These are phyloP conservation scores for Taphrina betulina DNA, from an alignment of 1,139 yeast genomes.

Conservation along the genomic window DNA sequence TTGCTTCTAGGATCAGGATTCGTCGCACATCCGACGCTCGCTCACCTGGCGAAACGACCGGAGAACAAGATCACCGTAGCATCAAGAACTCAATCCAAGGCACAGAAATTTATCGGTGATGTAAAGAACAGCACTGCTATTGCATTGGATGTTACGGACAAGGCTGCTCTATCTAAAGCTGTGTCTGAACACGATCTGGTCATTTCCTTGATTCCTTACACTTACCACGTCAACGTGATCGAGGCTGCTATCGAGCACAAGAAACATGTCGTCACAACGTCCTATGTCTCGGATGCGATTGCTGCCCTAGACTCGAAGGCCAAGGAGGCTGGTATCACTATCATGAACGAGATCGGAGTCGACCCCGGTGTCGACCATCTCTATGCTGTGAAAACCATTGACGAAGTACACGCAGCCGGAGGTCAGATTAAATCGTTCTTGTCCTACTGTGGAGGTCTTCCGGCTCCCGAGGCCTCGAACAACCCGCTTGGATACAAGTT, in stretches of 20 bases:
- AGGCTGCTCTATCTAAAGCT: slow-evolving; percentile 69
- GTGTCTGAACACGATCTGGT: slow-evolving; percentile 79
- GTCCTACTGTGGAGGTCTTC: slow-evolving; percentile 97
- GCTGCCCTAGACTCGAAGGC: slow-evolving; percentile 73
- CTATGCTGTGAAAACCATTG: slow-evolving; percentile 96
- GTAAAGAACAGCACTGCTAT: slow-evolving; percentile 65
- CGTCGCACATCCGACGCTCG: slow-evolving; percentile 98
- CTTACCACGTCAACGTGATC: slow-evolving; percentile 87
- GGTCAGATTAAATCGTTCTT: slow-evolving; percentile 93
- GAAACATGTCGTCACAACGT: slow-evolving; percentile 92
- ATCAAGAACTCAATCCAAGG: slow-evolving; percentile 86
- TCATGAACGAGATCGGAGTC: slow-evolving; percentile 90
- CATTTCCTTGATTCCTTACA: slow-evolving; percentile 94
- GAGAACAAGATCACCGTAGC: slow-evolving; percentile 90
- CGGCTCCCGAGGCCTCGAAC: slow-evolving; percentile 96
- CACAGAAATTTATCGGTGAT: slow-evolving; percentile 79
- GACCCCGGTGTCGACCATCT: slow-evolving; percentile 99
- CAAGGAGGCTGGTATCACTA: slow-evolving; percentile 80
- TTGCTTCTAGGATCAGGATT: slow-evolving; percentile 63
- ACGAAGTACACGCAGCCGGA: slow-evolving; percentile 86
- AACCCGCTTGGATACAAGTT: slow-evolving; percentile 98
- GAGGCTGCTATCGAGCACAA: slow-evolving; percentile 88
- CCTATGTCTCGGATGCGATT: slow-evolving; percentile 92
- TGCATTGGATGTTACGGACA: slow-evolving; percentile 83
- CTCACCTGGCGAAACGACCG: slow-evolving; percentile 73